phyloP scores from a whole-genome alignment of 2,329 filamentous ascomycete species.

The Mariannaea elegans region DNA sequence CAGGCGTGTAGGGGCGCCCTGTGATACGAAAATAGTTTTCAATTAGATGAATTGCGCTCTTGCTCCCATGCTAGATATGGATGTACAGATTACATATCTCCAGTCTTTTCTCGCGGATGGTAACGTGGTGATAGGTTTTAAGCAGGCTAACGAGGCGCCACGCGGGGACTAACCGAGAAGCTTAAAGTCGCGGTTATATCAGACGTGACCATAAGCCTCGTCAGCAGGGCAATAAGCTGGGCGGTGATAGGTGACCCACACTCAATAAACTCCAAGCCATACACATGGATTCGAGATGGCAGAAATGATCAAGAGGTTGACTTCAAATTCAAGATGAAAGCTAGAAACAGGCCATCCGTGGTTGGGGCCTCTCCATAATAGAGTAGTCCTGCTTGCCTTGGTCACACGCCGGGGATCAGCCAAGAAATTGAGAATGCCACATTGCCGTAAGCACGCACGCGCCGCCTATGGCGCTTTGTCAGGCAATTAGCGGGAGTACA shows the following conservation, averaged over 20 bases:
- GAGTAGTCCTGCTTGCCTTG: neutral
- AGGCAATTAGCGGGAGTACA: slow-evolving; percentile 5
- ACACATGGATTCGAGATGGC: neutral
- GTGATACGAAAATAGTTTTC: no score
- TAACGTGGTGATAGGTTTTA: neutral
- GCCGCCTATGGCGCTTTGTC: no score
- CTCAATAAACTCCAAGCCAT: no score
- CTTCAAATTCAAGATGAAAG: no score
- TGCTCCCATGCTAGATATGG: neutral
- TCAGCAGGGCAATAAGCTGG: neutral
- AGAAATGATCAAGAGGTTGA: no score
- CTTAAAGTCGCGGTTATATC: slow-evolving; percentile 1
- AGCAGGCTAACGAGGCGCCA: neutral
- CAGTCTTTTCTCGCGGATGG: no score
- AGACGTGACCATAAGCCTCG: neutral
- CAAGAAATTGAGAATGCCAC: no score
- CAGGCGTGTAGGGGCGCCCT: neutral
- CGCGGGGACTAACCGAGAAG: slow-evolving; percentile 1
- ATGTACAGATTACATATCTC: no score
- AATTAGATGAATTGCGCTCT: neutral
- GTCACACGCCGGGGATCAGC: no score
- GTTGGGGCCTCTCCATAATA: no score
- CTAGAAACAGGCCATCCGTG: no score
- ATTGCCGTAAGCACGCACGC: no score
- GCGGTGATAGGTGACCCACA: neutral